Evolutionary conservation across 2,329 filamentous ascomycete genomes (phyloP).

Genomic region (Seiridium cupressi): DNA sequence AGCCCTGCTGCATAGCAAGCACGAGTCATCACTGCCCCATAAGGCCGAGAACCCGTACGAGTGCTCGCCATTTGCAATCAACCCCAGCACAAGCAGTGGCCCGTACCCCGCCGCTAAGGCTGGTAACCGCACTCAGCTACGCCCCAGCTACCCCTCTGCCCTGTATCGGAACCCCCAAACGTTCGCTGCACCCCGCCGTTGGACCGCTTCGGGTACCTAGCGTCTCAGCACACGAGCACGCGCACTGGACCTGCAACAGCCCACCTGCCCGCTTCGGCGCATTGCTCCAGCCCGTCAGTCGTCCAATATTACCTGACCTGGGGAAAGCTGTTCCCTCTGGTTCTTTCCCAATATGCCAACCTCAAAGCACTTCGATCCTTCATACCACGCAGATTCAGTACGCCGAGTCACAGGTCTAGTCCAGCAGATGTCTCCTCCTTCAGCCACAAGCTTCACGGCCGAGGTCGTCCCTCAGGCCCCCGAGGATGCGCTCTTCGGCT

Average conservation of each 20-base stretch:
- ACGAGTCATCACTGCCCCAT: neutral
- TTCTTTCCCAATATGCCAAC: conserved; percentile 29
- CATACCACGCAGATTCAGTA: conserved; percentile 41
- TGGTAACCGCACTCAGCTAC: conserved; percentile 1
- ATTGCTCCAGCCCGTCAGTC: neutral
- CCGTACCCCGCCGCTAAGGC: conserved; percentile 1
- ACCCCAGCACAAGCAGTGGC: neutral
- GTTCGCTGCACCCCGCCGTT: neutral
- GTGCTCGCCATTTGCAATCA: neutral
- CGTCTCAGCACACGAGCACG: neutral
- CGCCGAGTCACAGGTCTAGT: conserved; percentile 60
- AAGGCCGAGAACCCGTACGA: neutral
- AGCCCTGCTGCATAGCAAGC: too few relatives aligned
- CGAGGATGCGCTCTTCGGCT: conserved; percentile 90
- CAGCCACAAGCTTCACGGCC: conserved; percentile 69
- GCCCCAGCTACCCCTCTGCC: neutral
- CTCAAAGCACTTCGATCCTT: conserved; percentile 33
- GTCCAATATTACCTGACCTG: neutral
- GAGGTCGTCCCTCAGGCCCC: conserved; percentile 83
- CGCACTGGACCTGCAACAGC: neutral
- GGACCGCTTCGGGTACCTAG: neutral
- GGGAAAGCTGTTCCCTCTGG: neutral
- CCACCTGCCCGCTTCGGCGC: conserved; percentile 6
- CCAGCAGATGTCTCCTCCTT: conserved; percentile 66
- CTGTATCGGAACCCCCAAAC: too few relatives aligned